Evolutionary conservation across 1,139 yeast species (phyloP).

Genomic region (Candida tropicalis): DNA sequence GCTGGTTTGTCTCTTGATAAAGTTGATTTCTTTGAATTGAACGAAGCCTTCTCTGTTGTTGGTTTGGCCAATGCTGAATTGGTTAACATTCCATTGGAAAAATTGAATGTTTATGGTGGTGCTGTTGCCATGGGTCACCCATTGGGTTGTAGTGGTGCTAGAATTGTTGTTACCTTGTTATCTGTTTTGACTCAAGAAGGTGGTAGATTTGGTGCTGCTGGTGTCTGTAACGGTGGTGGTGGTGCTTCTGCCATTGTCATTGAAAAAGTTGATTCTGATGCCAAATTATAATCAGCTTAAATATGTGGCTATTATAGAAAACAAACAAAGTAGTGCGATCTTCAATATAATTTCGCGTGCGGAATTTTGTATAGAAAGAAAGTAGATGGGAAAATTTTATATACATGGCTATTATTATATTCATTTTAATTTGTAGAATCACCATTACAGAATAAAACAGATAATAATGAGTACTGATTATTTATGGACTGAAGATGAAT

Average conservation of each 20-base stretch:
- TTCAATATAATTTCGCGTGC: not conserved
- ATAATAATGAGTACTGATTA: conserved; percentile 10
- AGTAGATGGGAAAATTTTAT: too few relatives aligned
- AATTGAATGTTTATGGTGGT: conserved; percentile 95
- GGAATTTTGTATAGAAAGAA: too few relatives aligned
- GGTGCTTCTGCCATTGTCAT: conserved; percentile 70
- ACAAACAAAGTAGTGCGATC: not conserved
- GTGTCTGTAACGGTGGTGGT: conserved; percentile 98
- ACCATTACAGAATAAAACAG: not conserved
- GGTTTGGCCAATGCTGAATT: conserved; percentile 88
- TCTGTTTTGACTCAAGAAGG: conserved; percentile 76
- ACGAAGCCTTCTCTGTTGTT: conserved; percentile 96
- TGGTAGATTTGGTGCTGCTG: conserved; percentile 92
- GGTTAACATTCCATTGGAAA: conserved; percentile 61
- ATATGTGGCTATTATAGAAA: not conserved
- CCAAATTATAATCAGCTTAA: conserved; percentile 19
- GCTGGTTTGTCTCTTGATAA: conserved; percentile 64
- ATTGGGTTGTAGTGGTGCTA: conserved; percentile 96
- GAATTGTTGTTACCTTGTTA: conserved; percentile 83
- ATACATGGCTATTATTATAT: conserved; percentile 1
- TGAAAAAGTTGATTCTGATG: conserved; percentile 31
- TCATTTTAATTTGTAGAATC: not conserved
- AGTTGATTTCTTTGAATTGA: conserved; percentile 84
- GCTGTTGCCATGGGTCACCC: conserved; percentile 99
- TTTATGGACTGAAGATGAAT: conserved; percentile 15